Evolutionary conservation across 805 yeast genomes (phyloP).

Genomic region (Candida yuanshanica): DNA sequence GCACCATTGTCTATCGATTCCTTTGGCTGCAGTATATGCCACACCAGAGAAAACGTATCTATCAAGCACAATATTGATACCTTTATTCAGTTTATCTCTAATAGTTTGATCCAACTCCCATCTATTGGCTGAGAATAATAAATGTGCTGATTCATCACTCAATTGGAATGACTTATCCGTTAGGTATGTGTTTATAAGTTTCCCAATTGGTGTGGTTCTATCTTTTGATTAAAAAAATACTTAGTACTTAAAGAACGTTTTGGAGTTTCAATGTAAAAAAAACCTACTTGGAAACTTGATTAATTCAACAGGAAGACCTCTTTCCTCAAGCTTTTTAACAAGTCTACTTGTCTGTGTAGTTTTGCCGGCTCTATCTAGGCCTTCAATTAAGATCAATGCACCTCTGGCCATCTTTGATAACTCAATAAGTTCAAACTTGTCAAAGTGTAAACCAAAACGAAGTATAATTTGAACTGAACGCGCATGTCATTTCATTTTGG

Average conservation of each 20-base stretch:
- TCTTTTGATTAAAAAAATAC: too few relatives aligned
- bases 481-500: neutral
- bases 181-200: slow-evolving; percentile 68
- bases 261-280: neutral
- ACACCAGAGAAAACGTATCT: slow-evolving; percentile 90
- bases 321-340: slow-evolving; percentile 23
- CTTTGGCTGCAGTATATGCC: slow-evolving; percentile 88
- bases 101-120: slow-evolving; percentile 74
- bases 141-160: slow-evolving; percentile 78
- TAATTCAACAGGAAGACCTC: slow-evolving; percentile 36
- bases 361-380: slow-evolving; percentile 92
- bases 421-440: too few relatives aligned
- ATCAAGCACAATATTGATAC: slow-evolving; percentile 65
- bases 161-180: slow-evolving; percentile 42
- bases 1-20: slow-evolving; percentile 72
- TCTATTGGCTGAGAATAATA: slow-evolving; percentile 86
- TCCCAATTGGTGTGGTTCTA: slow-evolving; percentile 76
- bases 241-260: too few relatives aligned
- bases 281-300: slow-evolving; percentile 65
- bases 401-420: slow-evolving; percentile 43
- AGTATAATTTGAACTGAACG: neutral
- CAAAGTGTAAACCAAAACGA: too few relatives aligned
- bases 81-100: slow-evolving; percentile 37
- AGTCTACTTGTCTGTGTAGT: slow-evolving; percentile 66
- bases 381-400: slow-evolving; percentile 76